Conservation (phyloP, 2,329 filamentous ascomycete species). For the Penicillium sp. region DNA sequence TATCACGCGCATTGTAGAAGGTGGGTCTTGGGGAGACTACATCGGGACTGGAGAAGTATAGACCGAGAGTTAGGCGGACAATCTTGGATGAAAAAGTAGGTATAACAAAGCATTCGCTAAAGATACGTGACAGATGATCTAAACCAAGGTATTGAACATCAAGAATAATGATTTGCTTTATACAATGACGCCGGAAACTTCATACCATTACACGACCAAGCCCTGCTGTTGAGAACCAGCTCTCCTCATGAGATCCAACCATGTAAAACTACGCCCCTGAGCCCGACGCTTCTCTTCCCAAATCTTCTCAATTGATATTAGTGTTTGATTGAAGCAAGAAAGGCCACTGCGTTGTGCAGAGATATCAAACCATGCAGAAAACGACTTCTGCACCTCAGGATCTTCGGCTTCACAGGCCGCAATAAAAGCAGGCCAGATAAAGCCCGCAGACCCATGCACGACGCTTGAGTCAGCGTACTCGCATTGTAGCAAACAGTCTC, state of each 20-base stretch:
- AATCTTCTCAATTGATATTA: conserved; percentile 25
- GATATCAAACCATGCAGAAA: conserved; percentile 35
- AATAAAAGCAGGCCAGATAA: conserved; percentile 49
- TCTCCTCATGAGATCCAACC: conserved; percentile 19
- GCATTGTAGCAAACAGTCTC: conserved; percentile 40
- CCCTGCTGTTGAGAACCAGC: conserved; percentile 3
- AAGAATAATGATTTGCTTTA: too few species aligned
- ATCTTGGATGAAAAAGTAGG: too few species aligned
- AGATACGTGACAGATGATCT: too few species aligned
- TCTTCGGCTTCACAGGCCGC: conserved; percentile 45
- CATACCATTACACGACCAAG: background rate
- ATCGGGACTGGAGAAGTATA: background rate
- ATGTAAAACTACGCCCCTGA: conserved; percentile 13
- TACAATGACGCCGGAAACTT: too few species aligned
- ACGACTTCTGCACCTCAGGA: conserved; percentile 37
- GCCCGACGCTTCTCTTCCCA: conserved; percentile 30
- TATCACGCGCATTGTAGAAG: background rate
- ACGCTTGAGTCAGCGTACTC: conserved; percentile 33
- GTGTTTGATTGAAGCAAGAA: conserved; percentile 30
- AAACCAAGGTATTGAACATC: too few species aligned
- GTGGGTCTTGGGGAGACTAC: background rate
- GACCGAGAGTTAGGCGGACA: too few species aligned
- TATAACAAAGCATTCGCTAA: too few species aligned
- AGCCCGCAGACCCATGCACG: conserved; percentile 37
- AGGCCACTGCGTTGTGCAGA: conserved; percentile 32